Percentiles rank a stretch among this genome's conserved stretches.
These are phyloP conservation scores for Diutina rugosa DNA, from an alignment of 1,139 yeast genomes.

Conservation along the genomic window DNA sequence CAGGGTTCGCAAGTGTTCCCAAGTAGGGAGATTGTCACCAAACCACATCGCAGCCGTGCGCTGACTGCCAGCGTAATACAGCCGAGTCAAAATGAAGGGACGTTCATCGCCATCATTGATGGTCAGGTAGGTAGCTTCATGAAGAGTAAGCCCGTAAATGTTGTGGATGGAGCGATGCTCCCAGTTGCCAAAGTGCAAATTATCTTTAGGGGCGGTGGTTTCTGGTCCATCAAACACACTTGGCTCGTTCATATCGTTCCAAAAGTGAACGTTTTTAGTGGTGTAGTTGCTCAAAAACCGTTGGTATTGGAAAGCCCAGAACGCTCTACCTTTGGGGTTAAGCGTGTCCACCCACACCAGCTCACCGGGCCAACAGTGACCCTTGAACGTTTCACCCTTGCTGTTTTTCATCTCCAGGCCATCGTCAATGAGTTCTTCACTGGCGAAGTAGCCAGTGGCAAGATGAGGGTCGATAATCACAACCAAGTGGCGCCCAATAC, in stretches of 20 bases:
- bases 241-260: conserved; percentile 99
- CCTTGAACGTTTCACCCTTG: conserved; percentile 38
- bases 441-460: conserved; percentile 55
- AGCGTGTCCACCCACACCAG: conserved; percentile 87
- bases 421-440: conserved; percentile 33
- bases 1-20: conserved; percentile 76
- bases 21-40: conserved; percentile 88
- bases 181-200: conserved; percentile 64
- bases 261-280: conserved; percentile 53
- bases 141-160: conserved; percentile 65
- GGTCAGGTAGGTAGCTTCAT: conserved; percentile 66
- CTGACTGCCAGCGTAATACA: conserved; percentile 87
- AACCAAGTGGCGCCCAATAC: conserved; percentile 70
- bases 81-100: conserved; percentile 83
- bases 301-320: conserved; percentile 40
- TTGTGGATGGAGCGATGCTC: conserved; percentile 92
- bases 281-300: conserved; percentile 38
- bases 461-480: conserved; percentile 88
- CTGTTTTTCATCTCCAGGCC: conserved; percentile 27
- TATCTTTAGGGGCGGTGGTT: conserved; percentile 75
- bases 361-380: conserved; percentile 98
- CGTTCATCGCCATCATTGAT: conserved; percentile 31
- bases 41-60: conserved; percentile 93
- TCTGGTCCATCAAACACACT: conserved; percentile 93
- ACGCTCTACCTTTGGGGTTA: conserved; percentile 43